Evolutionary conservation across 2,329 filamentous ascomycete genomes (phyloP).

Genomic region (Sclerotinia minor): DNA sequence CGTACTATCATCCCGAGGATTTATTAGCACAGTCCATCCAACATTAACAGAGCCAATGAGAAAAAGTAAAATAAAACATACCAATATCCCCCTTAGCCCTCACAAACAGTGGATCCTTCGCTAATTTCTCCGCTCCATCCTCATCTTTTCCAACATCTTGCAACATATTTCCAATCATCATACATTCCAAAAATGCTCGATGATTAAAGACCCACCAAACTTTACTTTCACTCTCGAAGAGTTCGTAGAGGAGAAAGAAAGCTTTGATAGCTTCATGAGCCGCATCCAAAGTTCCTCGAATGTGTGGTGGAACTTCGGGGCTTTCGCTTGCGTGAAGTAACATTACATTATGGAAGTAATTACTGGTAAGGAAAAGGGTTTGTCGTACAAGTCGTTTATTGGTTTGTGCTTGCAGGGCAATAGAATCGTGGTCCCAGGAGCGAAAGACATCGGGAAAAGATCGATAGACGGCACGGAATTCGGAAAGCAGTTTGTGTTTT

Average conservation of each 20-base stretch:
- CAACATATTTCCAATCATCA: conserved; percentile 65
- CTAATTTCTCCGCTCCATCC: conserved; percentile 48
- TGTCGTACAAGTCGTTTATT: conserved; percentile 70
- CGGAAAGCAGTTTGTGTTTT: conserved; percentile 67
- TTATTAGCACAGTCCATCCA: neutral
- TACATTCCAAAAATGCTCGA: conserved; percentile 73
- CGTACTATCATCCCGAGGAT: conserved; percentile 45
- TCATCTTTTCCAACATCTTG: conserved; percentile 52
- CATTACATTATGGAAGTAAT: conserved; percentile 83
- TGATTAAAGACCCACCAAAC: conserved; percentile 89
- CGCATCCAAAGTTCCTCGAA: conserved; percentile 69
- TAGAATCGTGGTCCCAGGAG: conserved; percentile 62
- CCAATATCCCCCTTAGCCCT: conserved; percentile 61
- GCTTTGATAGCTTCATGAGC: conserved; percentile 72
- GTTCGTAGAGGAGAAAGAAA: conserved; percentile 71
- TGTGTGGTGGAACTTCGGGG: conserved; percentile 60
- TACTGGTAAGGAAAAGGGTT: conserved; percentile 76
- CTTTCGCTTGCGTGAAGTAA: conserved; percentile 72
- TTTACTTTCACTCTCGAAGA: conserved; percentile 69
- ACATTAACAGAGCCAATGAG: neutral
- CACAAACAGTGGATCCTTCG: conserved; percentile 58
- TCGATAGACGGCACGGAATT: conserved; percentile 71
- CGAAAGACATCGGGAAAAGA: conserved; percentile 71
- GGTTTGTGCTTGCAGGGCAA: conserved; percentile 54
- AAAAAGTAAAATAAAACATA: conserved; percentile 45